Conservation (phyloP, 768 basidiomycete genomes). For the Hygrophorus russula region DNA sequence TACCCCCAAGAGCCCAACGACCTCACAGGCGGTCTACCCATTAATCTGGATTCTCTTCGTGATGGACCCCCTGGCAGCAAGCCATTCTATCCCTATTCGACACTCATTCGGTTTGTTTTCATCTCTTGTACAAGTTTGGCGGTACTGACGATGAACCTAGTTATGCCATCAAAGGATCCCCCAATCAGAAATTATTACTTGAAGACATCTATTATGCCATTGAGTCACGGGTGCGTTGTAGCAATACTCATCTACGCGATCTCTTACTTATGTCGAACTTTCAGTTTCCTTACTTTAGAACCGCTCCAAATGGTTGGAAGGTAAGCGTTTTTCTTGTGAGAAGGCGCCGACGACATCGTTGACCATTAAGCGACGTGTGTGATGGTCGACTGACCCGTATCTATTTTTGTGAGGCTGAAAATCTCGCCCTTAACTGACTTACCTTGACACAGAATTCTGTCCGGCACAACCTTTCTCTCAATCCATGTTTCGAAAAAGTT, state of each 20-base stretch:
- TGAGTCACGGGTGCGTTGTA: conserved; percentile 62
- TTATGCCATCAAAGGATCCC: conserved; percentile 87
- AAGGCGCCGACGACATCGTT: conserved; percentile 24
- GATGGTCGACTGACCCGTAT: conserved; percentile 15
- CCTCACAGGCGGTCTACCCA: conserved; percentile 73
- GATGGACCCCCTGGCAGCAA: conserved; percentile 85
- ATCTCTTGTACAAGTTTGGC: conserved; percentile 5
- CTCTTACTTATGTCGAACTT: conserved; percentile 5
- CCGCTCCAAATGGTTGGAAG: conserved; percentile 87
- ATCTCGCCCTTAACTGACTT: conserved; percentile 18
- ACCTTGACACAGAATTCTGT: conserved; percentile 61
- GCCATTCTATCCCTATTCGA: conserved; percentile 87
- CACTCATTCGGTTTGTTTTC: conserved; percentile 67
- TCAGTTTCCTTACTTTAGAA: conserved; percentile 84
- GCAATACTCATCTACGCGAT: neutral
- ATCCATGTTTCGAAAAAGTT: conserved; percentile 87
- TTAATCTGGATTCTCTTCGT: conserved; percentile 77
- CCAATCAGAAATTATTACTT: conserved; percentile 72
- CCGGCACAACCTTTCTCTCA: conserved; percentile 81
- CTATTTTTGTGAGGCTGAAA: neutral
- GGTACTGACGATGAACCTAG: conserved; percentile 24
- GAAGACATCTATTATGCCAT: conserved; percentile 92
- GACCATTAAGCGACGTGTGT: conserved; percentile 58
- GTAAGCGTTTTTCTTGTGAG: conserved; percentile 30
- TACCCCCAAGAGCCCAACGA: conserved; percentile 62